Evolutionary conservation across 1,139 yeast species (phyloP).

Genomic region (Ashbya aceris): DNA sequence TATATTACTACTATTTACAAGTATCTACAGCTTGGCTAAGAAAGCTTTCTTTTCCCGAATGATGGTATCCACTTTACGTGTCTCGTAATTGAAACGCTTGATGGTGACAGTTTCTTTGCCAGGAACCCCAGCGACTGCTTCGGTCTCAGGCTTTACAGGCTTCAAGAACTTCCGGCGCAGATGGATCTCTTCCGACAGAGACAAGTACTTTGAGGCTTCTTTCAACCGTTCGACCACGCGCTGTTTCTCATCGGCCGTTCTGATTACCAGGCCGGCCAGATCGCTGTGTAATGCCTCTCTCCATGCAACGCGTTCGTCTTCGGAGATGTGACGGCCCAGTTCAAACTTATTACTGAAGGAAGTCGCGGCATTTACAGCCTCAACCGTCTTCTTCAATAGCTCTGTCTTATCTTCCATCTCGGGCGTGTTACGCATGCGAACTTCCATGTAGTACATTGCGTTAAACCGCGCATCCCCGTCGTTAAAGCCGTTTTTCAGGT

Average conservation of each 20-base stretch:
- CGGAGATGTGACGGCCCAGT: slow-evolving; percentile 31
- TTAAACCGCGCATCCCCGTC: slow-evolving; percentile 51
- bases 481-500: slow-evolving; percentile 41
- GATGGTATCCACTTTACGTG: slow-evolving; percentile 35
- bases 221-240: slow-evolving; percentile 30
- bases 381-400: slow-evolving; percentile 21
- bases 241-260: slow-evolving; percentile 28
- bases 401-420: slow-evolving; percentile 35
- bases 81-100: slow-evolving; percentile 43
- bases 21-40: slow-evolving; percentile 17
- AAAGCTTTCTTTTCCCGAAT: slow-evolving; percentile 33
- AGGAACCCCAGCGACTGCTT: slow-evolving; percentile 20
- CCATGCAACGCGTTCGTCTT: slow-evolving; percentile 31
- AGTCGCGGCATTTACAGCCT: slow-evolving; percentile 15
- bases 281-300: slow-evolving; percentile 27
- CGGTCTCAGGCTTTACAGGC: slow-evolving; percentile 33
- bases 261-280: slow-evolving; percentile 20
- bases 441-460: slow-evolving; percentile 43
- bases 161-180: slow-evolving; percentile 36
- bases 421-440: slow-evolving; percentile 38
- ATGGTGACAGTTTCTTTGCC: slow-evolving; percentile 32
- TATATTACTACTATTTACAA: slow-evolving; percentile 2
- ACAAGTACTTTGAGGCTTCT: slow-evolving; percentile 32
- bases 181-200: slow-evolving; percentile 33
- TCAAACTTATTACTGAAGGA: slow-evolving; percentile 36